Base-by-base conservation (phyloP, 768 basidiomycete species). In the Ramaria sp. region DNA sequence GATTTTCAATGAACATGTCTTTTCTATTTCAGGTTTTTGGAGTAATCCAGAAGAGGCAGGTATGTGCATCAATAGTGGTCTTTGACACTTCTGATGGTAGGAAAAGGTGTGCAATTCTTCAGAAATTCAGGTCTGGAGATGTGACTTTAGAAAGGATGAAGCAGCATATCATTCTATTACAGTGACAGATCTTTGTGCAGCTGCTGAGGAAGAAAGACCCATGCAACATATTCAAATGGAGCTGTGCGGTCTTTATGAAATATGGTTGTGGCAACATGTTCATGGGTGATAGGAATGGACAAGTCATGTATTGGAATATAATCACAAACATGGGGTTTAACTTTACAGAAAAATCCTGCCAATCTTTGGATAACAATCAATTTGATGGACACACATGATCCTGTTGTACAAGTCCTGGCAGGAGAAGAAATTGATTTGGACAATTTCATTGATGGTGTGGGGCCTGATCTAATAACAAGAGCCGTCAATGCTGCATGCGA, bases 361-460 rank as follows among this genome's bases (percentile, higher is more conserved):
- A 41, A 3, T 4, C 12, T 78, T 0, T 79, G 77, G 76, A 59
- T 72, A 1, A 79, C 77, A 0, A 66, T 78, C 1, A 77, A 76
- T 58, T 73, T 71, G 0, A 53, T 60, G 0, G 73, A 78, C 54
- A 53, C 69, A 0, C 68, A 74, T 38, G 73, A 77, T 59, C 76
- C 75, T 0, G 67, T 77, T 22, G 73, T 71, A 0, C 76, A 78
- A 53, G 67, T 78, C 0, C 51, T 66, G 15, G 51, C 59, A 0
- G 62, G 65, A 0, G 51, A 59, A 9, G 56, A 64, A 38, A 53
- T 63, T 20, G 19, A 55, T 3, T 10, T 64, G 1, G 62, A 63
- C 11, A 57, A 63, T 27, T 20, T 59, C 6, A 24, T 3, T 4
- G 1, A 38, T 22, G 53, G n/a, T n/a, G n/a, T 52, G 12, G 54